Evolutionary conservation across 1,139 yeast species (phyloP).

Genomic region (Saccharomyces hybrid): DNA sequence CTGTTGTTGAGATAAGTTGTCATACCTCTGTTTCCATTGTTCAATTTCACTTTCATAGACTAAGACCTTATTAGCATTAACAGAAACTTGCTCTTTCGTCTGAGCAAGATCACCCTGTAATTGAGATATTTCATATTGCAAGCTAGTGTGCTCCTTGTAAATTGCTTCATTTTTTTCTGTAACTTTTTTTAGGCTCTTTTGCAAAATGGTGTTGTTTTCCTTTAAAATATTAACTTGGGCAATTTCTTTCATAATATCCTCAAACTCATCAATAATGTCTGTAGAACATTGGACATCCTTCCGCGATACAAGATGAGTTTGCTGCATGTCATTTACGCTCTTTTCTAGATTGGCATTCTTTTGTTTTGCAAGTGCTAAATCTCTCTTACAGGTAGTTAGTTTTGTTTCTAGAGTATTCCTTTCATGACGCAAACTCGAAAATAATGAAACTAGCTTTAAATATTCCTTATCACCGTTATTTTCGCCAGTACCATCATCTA

Average conservation of each 20-base stretch:
- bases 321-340: conserved; percentile 22
- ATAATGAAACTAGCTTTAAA: conserved; percentile 29
- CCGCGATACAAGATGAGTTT: background rate
- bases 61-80: conserved; percentile 22
- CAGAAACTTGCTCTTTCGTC: background rate
- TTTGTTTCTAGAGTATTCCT: conserved; percentile 66
- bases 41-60: conserved; percentile 39
- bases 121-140: conserved; percentile 34
- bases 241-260: conserved; percentile 51
- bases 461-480: conserved; percentile 30
- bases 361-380: conserved; percentile 32
- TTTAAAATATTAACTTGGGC: conserved; percentile 63
- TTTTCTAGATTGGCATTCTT: conserved; percentile 36
- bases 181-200: conserved; percentile 41
- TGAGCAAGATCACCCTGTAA: conserved; percentile 24
- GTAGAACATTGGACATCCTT: background rate
- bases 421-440: conserved; percentile 62
- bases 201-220: conserved; percentile 63
- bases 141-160: conserved; percentile 28
- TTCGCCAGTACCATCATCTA: conserved; percentile 28
- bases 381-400: conserved; percentile 36
- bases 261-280: conserved; percentile 41
- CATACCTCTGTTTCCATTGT: conserved; percentile 47
- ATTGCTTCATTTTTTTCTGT: conserved; percentile 28
- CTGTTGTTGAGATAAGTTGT: conserved; percentile 41